phyloP scores from a whole-genome alignment of 257 asterid genomes.

The Nicotiana attenuata region DNA sequence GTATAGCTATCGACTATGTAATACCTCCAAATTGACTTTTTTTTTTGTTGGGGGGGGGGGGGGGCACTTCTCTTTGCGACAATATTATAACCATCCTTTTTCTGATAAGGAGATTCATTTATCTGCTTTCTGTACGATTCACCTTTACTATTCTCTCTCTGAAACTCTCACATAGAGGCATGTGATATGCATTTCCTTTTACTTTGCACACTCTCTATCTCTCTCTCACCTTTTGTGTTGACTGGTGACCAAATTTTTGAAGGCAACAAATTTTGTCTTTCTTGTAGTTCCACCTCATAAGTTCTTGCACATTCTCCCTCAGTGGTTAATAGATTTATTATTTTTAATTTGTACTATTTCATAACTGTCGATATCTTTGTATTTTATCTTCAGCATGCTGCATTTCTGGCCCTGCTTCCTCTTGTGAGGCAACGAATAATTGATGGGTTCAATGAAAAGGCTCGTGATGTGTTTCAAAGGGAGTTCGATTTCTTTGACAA shows the following conservation, averaged over 20 bases:
- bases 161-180: not conserved
- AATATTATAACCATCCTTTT: too few relatives aligned
- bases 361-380: conserved; percentile 5
- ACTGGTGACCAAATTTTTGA: not conserved
- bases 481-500: conserved; percentile 98
- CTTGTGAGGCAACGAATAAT: conserved; percentile 77
- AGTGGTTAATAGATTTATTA: not conserved
- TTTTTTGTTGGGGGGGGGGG: too few relatives aligned
- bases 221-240: not conserved
- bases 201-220: not conserved
- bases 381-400: conserved; percentile 45
- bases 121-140: not conserved
- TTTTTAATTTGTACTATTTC: not conserved
- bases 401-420: conserved; percentile 80
- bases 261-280: not conserved
- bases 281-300: not conserved
- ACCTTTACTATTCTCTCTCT: not conserved
- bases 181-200: not conserved
- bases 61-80: too few relatives aligned
- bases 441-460: conserved; percentile 72
- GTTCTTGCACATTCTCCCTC: not conserved
- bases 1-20: not conserved
- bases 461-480: conserved; percentile 67
- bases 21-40: conserved; percentile 1
- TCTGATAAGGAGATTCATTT: too few relatives aligned